Percentiles rank a stretch among this genome's conserved stretches.
These are phyloP conservation scores for Epichloe coenophiala DNA, from an alignment of 2,329 filamentous ascomycete species.

Conservation along the genomic window DNA sequence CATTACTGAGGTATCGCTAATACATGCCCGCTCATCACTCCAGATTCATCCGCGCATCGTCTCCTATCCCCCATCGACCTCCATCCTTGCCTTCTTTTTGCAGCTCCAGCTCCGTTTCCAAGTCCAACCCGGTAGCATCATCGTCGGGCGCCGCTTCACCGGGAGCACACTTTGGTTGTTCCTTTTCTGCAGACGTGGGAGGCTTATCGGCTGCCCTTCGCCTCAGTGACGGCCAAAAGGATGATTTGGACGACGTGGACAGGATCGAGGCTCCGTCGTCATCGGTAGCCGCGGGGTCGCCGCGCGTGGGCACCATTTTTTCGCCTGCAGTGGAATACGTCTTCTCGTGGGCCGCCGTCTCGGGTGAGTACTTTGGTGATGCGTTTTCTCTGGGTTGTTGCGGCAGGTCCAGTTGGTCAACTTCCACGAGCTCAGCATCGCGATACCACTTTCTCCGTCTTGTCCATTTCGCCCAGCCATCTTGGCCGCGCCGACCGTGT, in stretches of 20 bases:
- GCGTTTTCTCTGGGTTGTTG: slow-evolving; percentile 28
- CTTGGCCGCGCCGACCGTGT: slow-evolving; percentile 67
- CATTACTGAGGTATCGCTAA: neutral
- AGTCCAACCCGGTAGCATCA: slow-evolving; percentile 25
- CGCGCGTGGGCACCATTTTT: slow-evolving; percentile 18
- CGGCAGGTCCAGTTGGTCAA: slow-evolving; percentile 22
- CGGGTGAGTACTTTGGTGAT: slow-evolving; percentile 10
- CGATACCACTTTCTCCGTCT: slow-evolving; percentile 90
- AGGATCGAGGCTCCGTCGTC: slow-evolving; percentile 31
- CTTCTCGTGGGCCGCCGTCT: slow-evolving; percentile 10
- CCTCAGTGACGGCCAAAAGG: slow-evolving; percentile 28
- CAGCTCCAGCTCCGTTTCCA: slow-evolving; percentile 36
- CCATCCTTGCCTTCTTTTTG: slow-evolving; percentile 40
- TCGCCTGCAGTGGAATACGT: slow-evolving; percentile 24
- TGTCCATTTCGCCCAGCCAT: slow-evolving; percentile 92
- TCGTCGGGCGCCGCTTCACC: slow-evolving; percentile 32
- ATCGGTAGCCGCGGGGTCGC: slow-evolving; percentile 13
- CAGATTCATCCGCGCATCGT: slow-evolving; percentile 72
- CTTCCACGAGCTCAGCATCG: slow-evolving; percentile 86
- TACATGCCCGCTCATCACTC: slow-evolving; percentile 37
- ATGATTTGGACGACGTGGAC: slow-evolving; percentile 34
- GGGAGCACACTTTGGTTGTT: slow-evolving; percentile 27
- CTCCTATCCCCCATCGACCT: slow-evolving; percentile 62
- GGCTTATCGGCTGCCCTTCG: slow-evolving; percentile 25
- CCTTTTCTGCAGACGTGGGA: slow-evolving; percentile 16